Percentiles rank a stretch among this genome's conserved stretches.
These are phyloP conservation scores for Picea glauca DNA, from an alignment of 75 land plant species.

Conservation along the genomic window DNA sequence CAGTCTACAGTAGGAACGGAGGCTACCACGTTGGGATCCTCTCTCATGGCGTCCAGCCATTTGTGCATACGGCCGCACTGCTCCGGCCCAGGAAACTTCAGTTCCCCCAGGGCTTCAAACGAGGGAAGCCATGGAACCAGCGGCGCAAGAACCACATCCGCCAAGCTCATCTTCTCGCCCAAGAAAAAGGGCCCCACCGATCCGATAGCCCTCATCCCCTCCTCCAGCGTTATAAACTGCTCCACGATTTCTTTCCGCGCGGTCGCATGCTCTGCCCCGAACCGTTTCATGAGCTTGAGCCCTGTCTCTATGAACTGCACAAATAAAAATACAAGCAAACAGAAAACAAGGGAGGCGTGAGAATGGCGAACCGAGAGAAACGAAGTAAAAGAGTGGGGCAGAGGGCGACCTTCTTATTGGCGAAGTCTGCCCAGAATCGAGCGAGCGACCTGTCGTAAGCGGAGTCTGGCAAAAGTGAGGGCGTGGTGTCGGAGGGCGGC, in stretches of 20 bases:
- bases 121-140: too few species aligned
- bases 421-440: constrained; percentile 22
- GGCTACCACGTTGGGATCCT: background rate
- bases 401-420: constrained; percentile 4
- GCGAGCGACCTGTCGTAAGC: constrained; percentile 8
- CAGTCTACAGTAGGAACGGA: background rate
- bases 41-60: background rate
- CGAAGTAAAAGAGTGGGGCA: background rate
- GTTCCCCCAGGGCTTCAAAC: too few species aligned
- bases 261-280: background rate
- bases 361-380: background rate
- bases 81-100: background rate
- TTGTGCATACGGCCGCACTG: background rate
- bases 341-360: background rate
- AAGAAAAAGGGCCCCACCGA: background rate
- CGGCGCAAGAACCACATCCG: background rate
- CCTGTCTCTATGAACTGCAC: background rate
- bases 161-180: background rate
- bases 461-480: background rate
- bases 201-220: background rate
- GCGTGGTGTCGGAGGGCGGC: background rate
- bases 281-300: background rate
- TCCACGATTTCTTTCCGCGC: background rate
- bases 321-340: background rate
- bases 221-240: background rate